Percentiles rank a stretch among this genome's conserved stretches.
Evolutionary conservation across 352 stramenopile genomes (phyloP).

Genomic region (Elongisporangium prolatum): DNA sequence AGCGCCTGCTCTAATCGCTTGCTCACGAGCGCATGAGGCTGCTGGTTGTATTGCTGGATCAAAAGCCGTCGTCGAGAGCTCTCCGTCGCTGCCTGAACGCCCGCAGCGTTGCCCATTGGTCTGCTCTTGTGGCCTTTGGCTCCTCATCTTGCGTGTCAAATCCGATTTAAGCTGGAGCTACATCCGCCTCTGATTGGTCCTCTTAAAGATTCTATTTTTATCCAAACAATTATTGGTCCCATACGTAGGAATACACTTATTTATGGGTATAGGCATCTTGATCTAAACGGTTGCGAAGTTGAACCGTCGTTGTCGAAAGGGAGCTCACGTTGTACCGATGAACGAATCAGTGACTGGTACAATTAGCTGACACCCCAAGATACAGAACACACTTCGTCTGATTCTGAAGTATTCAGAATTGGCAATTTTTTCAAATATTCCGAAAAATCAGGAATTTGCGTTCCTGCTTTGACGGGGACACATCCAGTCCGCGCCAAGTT

Average conservation of each 20-base stretch:
- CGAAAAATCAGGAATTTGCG: background rate
- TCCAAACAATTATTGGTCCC: background rate
- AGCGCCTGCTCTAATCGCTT: slow-evolving; percentile 21
- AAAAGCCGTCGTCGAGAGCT: slow-evolving; percentile 26
- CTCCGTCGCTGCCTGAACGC: slow-evolving; percentile 24
- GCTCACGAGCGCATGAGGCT: slow-evolving; percentile 18
- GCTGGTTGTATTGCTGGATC: slow-evolving; percentile 27
- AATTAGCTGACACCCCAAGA: background rate
- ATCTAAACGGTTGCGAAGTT: background rate
- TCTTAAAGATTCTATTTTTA: background rate
- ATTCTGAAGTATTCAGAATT: background rate
- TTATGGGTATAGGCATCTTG: background rate
- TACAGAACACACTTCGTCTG: background rate
- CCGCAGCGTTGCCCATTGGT: slow-evolving; percentile 32
- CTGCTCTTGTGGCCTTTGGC: background rate
- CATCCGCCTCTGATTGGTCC: background rate
- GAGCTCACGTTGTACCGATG: background rate
- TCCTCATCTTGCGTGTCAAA: background rate
- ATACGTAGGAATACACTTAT: background rate
- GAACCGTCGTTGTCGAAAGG: background rate
- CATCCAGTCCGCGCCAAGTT: no score
- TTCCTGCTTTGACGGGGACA: background rate
- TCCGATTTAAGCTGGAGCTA: background rate
- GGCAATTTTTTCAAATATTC: background rate
- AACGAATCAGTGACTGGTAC: background rate